Evolutionary conservation across 2,329 filamentous ascomycete genomes (phyloP).

Genomic region (Diplodia seriata): DNA sequence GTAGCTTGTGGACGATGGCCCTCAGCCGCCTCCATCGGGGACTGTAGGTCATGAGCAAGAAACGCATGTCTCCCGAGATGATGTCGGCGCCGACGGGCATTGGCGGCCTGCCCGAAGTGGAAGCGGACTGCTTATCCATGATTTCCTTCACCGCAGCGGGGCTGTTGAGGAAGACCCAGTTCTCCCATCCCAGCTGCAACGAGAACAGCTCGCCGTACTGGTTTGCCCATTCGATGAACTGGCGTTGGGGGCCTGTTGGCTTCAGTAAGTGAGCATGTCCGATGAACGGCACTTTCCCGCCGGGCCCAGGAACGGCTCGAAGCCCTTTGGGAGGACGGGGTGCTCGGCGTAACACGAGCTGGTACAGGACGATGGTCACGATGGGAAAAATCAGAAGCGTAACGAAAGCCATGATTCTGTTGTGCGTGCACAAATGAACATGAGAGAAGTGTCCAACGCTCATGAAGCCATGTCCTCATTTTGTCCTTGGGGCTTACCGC

Average conservation of each 20-base stretch:
- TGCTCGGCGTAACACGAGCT: neutral
- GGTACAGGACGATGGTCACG: neutral
- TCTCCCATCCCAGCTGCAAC: slow-evolving; percentile 54
- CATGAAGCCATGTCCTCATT: neutral
- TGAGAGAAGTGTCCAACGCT: neutral
- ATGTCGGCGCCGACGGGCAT: slow-evolving; percentile 51
- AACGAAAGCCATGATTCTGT: neutral
- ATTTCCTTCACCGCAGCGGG: slow-evolving; percentile 55
- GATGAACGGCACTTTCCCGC: slow-evolving; percentile 39
- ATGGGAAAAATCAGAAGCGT: neutral
- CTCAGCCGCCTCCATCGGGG: slow-evolving; percentile 51
- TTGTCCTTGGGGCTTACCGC: neutral
- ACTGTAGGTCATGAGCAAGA: slow-evolving; percentile 53
- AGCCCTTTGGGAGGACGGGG: slow-evolving; percentile 30
- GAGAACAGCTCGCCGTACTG: slow-evolving; percentile 56
- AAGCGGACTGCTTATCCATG: slow-evolving; percentile 50
- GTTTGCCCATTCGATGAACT: slow-evolving; percentile 48
- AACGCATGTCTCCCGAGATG: slow-evolving; percentile 50
- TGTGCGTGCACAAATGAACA: neutral
- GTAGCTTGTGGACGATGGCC: slow-evolving; percentile 49
- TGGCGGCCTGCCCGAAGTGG: slow-evolving; percentile 48
- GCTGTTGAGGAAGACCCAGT: slow-evolving; percentile 55
- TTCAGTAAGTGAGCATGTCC: slow-evolving; percentile 44
- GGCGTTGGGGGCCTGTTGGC: slow-evolving; percentile 40
- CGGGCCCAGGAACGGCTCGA: slow-evolving; percentile 39